These are phyloP conservation scores for Fusarium mexicanum DNA, from an alignment of 2,329 filamentous ascomycete genomes.

Conservation along the genomic window DNA sequence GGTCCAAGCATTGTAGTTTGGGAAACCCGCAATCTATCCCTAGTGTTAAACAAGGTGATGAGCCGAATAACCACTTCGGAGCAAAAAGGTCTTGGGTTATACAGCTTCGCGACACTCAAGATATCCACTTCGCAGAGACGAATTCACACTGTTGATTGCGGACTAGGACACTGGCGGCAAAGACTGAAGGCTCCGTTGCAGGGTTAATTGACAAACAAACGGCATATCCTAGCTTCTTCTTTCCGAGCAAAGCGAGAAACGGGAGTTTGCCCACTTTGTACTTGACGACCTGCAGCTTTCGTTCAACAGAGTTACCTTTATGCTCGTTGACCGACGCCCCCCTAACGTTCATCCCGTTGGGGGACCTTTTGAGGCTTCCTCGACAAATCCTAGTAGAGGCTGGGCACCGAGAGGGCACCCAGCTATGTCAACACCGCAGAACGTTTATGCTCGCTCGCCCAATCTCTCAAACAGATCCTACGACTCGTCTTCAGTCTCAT, in stretches of 20 bases:
- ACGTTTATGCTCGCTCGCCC: conserved; percentile 68
- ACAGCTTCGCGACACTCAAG: conserved; percentile 32
- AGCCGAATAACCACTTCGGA: conserved; percentile 31
- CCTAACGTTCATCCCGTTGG: conserved; percentile 28
- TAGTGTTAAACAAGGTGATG: conserved; percentile 34
- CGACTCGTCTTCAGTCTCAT: conserved; percentile 72
- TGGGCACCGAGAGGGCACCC: conserved; percentile 26
- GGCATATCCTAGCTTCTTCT: conserved; percentile 25
- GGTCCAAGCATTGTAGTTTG: conserved; percentile 26
- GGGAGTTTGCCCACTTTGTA: conserved; percentile 27
- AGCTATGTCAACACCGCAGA: conserved; percentile 65
- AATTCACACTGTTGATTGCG: conserved; percentile 27
- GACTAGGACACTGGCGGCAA: conserved; percentile 22
- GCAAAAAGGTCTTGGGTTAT: conserved; percentile 34
- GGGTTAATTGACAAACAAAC: conserved; percentile 36
- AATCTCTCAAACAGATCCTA: conserved; percentile 70
- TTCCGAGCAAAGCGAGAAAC: conserved; percentile 23
- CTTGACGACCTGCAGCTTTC: conserved; percentile 30
- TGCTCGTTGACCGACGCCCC: conserved; percentile 39
- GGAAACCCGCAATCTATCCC: conserved; percentile 26
- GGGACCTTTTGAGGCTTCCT: conserved; percentile 30
- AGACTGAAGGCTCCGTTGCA: conserved; percentile 26
- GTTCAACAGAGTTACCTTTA: conserved; percentile 38
- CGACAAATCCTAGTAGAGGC: conserved; percentile 22
- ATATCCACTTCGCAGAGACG: conserved; percentile 28